Percentiles rank a stretch among this genome's conserved stretches.
Conservation (phyloP, 1,139 yeast genomes). For the Debaryomyces fabryi region DNA sequence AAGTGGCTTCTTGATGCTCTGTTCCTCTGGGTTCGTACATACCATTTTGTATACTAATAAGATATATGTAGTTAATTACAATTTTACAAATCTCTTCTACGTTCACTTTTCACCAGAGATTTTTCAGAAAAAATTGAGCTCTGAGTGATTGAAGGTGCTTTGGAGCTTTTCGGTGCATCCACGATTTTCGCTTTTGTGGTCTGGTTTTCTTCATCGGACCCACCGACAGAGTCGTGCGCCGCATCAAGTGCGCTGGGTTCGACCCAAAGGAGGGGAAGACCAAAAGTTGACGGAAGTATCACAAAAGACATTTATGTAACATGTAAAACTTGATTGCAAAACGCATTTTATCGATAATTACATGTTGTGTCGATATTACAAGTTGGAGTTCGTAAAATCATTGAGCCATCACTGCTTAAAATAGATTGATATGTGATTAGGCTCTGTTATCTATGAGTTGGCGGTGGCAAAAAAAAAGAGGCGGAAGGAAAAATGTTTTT, state of each 20-base stretch:
- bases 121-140: conserved; percentile 11
- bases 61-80: conserved; percentile 9
- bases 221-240: not conserved
- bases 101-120: conserved; percentile 2
- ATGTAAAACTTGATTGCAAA: not conserved
- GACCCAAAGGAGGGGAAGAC: not conserved
- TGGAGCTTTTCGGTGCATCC: not conserved
- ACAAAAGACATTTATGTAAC: not conserved
- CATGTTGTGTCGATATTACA: not conserved
- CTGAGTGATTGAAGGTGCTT: conserved; percentile 6
- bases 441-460: not conserved
- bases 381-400: not conserved
- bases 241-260: not conserved
- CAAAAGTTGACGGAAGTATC: not conserved
- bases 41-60: conserved; percentile 25
- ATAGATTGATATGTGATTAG: not conserved
- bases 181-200: not conserved
- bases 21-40: conserved; percentile 16
- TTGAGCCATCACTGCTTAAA: not conserved
- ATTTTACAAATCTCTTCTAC: conserved; percentile 5
- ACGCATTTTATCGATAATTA: not conserved
- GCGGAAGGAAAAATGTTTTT: not conserved
- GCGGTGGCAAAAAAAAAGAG: not conserved
- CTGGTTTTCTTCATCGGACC: not conserved
- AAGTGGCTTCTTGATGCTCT: not conserved